Conservation (phyloP, 768 basidiomycete genomes). For the Ramaria sp. region DNA sequence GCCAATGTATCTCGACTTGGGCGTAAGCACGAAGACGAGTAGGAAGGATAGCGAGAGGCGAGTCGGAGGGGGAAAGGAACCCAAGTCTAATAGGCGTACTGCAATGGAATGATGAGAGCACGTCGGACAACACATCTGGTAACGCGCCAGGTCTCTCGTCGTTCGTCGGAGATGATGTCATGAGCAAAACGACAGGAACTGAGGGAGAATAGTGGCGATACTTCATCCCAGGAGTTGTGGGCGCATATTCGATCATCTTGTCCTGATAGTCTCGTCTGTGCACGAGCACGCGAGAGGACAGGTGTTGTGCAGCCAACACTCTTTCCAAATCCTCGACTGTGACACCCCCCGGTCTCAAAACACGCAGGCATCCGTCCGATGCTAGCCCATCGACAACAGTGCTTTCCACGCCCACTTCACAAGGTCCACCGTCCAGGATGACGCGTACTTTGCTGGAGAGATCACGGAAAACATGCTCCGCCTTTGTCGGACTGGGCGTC, state of each 20-base stretch:
- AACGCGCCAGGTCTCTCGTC: not conserved
- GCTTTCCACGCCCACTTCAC: slow-evolving; percentile 86
- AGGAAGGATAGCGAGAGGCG: slow-evolving; percentile 27
- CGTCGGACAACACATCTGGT: slow-evolving; percentile 3
- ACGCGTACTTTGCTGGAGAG: slow-evolving; percentile 58
- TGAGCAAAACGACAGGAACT: slow-evolving; percentile 72
- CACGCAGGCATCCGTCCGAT: slow-evolving; percentile 60
- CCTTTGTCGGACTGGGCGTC: slow-evolving; percentile 86
- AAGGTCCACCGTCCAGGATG: slow-evolving; percentile 88
- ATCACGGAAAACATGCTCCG: slow-evolving; percentile 75
- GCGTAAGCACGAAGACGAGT: not conserved
- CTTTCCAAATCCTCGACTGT: slow-evolving; percentile 79
- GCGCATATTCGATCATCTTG: slow-evolving; percentile 56
- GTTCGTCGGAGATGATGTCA: slow-evolving; percentile 32
- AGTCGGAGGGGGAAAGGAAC: slow-evolving; percentile 54
- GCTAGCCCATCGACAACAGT: slow-evolving; percentile 84
- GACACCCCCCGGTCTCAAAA: slow-evolving; percentile 86
- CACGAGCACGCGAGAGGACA: slow-evolving; percentile 55
- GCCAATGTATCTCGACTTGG: not conserved
- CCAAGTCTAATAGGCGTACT: slow-evolving; percentile 39
- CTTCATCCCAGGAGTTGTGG: slow-evolving; percentile 98
- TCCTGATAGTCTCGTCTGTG: slow-evolving; percentile 71
- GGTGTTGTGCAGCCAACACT: slow-evolving; percentile 25
- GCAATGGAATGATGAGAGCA: slow-evolving; percentile 5
- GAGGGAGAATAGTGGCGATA: slow-evolving; percentile 94